Base-by-base conservation (phyloP, 2,329 filamentous ascomycete genomes). In the Sporothrix sp. region DNA sequence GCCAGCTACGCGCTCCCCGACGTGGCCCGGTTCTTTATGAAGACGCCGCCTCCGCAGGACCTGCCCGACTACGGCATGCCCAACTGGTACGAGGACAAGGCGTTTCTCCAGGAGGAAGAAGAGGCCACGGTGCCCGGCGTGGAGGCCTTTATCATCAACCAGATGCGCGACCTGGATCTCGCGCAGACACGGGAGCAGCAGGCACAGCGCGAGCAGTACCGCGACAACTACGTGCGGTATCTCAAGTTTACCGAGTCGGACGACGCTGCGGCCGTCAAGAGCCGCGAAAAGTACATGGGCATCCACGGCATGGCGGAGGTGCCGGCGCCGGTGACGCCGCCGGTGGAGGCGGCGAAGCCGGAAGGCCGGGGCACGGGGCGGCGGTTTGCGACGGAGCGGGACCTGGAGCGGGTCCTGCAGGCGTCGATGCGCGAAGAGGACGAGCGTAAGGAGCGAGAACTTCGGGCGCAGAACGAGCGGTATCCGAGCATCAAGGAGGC, bases 401-500 rank as follows among this genome's bases (percentile, higher is more conserved):
- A 90, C 54, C 65, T 89, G 7, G 81, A 89, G 62, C 75, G 79
- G 33, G 82, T 85, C 7, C 67, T 90, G 43, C 79, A 85, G 61
- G 81, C 85, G 58, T 89, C 85, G 0, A 77, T 82, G 60, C 75
- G 76, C 20, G 81, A 84, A 57, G 83, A 86, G 53, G 81, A 83
- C 55, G 84, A 87, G 60, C 74, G 79, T 30, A 75, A 79, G 52
- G 84, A 87, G 57, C 79, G 83, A 43, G 82, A 85, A 56, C 66
- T 73, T 40, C 71, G 77, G 48, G 77, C 78, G 30, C 76, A 80
- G 57, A 81, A 83, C 61, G 81, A 84, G 49, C 82, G 83, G 60
- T 82, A 82, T 52, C 82, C 85, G 54, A 84, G 79, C 56, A 83
- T 86, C 39, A 88, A 86, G 61, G 87, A 91, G 63, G 87, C 87